Evolutionary conservation across 768 basidiomycete species (phyloP).

Genomic region (Macrolepiota dolichaula): DNA sequence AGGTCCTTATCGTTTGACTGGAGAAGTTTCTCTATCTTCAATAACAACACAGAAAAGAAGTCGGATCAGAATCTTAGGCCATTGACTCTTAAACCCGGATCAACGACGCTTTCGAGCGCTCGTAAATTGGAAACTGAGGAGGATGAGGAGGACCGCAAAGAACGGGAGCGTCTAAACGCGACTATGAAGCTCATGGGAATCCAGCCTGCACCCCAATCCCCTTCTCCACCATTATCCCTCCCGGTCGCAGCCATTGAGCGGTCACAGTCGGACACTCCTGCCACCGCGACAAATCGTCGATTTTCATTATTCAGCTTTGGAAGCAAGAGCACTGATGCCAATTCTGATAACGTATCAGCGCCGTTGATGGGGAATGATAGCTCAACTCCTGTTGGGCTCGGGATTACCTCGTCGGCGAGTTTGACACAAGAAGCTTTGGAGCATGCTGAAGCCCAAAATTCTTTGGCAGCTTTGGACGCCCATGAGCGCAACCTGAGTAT

Average conservation of each 20-base stretch:
- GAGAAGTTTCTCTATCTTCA: constrained; percentile 75
- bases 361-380: constrained; percentile 19
- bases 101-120: constrained; percentile 51
- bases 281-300: constrained; percentile 38
- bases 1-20: constrained; percentile 85
- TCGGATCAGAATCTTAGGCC: constrained; percentile 59
- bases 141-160: constrained; percentile 88
- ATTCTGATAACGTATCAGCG: constrained; percentile 46
- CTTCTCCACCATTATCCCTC: constrained; percentile 27
- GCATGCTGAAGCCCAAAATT: constrained; percentile 74
- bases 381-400: constrained; percentile 25
- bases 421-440: constrained; percentile 76
- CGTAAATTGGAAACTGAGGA: constrained; percentile 85
- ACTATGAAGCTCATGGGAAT: constrained; percentile 97
- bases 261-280: constrained; percentile 21
- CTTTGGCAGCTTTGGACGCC: constrained; percentile 74
- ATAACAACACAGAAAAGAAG: constrained; percentile 53
- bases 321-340: constrained; percentile 26
- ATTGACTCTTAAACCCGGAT: constrained; percentile 69
- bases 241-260: constrained; percentile 23
- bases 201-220: constrained; percentile 53
- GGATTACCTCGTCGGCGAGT: constrained; percentile 33
- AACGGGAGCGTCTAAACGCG: constrained; percentile 83
- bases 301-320: constrained; percentile 72
- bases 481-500: constrained; percentile 69